Conservation (phyloP, 371 early-diverging fungal genomes). For the Rhizomucor pusillus region DNA sequence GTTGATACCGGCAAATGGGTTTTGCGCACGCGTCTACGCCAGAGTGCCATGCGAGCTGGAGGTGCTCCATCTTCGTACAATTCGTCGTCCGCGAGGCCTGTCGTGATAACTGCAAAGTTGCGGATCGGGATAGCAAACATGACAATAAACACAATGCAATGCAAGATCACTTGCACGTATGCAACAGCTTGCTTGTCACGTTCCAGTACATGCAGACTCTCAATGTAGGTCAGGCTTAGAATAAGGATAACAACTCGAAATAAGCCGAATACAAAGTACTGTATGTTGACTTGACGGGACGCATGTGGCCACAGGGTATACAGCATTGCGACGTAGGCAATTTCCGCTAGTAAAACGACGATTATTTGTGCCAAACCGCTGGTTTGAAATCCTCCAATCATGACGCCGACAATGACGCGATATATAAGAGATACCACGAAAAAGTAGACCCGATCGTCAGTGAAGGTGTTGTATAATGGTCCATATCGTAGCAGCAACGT, state of each 20-base stretch:
- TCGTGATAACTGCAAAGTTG: constrained; percentile 20
- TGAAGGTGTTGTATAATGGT: constrained; percentile 48
- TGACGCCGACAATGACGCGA: constrained; percentile 31
- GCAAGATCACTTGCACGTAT: constrained; percentile 34
- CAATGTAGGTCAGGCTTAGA: constrained; percentile 28
- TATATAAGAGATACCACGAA: constrained; percentile 39
- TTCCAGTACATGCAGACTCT: constrained; percentile 9
- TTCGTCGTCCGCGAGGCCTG: constrained; percentile 20
- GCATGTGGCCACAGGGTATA: constrained; percentile 27
- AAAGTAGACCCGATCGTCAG: constrained; percentile 47
- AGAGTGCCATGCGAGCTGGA: constrained; percentile 22
- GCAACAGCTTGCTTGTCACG: constrained; percentile 33
- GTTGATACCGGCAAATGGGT: neutral
- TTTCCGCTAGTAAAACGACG: constrained; percentile 30
- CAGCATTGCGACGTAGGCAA: constrained; percentile 9
- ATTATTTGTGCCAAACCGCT: constrained; percentile 34
- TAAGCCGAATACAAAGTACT: constrained; percentile 21
- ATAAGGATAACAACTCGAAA: constrained; percentile 22
- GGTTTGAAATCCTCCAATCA: constrained; percentile 38
- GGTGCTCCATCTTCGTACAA: constrained; percentile 18
- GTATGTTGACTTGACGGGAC: constrained; percentile 26
- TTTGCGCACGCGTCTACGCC: constrained; percentile 11
- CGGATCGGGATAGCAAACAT: constrained; percentile 21
- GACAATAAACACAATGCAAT: constrained; percentile 28
- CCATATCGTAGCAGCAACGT: constrained; percentile 48